These are phyloP conservation scores for Scutellaria baicalensis DNA, from an alignment of 257 asterid species.

Conservation along the genomic window DNA sequence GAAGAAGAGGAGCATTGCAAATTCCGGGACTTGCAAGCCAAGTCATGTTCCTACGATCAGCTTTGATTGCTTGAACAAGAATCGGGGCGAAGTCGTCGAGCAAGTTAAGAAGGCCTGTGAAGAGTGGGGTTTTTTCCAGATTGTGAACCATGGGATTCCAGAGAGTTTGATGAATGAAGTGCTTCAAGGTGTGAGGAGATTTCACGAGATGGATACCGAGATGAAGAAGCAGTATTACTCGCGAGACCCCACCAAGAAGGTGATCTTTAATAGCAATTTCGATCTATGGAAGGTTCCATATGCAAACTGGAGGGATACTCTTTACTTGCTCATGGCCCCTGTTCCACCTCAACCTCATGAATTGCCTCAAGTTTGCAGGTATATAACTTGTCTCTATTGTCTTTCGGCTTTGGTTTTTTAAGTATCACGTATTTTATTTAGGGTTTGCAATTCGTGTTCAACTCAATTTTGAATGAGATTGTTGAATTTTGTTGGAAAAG, in stretches of 20 bases:
- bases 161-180: not conserved
- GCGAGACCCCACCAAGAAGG: constrained; percentile 15
- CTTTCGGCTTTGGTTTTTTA: too few relatives aligned
- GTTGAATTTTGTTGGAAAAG: too few relatives aligned
- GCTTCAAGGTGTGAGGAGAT: constrained; percentile 6
- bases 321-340: constrained; percentile 31
- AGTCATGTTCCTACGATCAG: constrained; percentile 27
- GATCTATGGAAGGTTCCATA: constrained; percentile 15
- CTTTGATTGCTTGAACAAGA: constrained; percentile 1
- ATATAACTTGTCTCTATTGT: too few relatives aligned
- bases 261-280: constrained; percentile 22
- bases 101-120: constrained; percentile 17
- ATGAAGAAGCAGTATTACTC: constrained; percentile 31
- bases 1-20: not conserved
- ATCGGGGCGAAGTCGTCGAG: constrained; percentile 1
- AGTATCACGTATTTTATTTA: too few relatives aligned
- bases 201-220: constrained; percentile 27
- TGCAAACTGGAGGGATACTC: constrained; percentile 41
- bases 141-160: constrained; percentile 31
- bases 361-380: constrained; percentile 22
- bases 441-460: too few relatives aligned
- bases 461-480: too few relatives aligned
- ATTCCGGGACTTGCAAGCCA: not conserved
- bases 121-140: constrained; percentile 32
- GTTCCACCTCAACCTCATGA: constrained; percentile 18